Evolutionary conservation across 1,284 basidiomycete species (phyloP).

Genomic region (Mycosarcoma mackinlayi): DNA sequence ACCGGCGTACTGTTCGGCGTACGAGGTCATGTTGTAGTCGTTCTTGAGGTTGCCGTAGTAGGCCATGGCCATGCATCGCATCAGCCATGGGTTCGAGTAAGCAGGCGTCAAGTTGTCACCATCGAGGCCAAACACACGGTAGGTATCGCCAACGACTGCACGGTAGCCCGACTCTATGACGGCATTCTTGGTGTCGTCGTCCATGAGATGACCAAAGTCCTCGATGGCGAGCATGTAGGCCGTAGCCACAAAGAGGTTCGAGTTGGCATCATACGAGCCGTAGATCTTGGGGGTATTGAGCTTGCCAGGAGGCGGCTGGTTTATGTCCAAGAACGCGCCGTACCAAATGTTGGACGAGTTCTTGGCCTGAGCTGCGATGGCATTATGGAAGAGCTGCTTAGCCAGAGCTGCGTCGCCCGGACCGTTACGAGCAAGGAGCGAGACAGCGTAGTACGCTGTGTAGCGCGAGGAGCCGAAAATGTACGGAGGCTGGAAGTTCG

Average conservation of each 20-base stretch:
- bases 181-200: conserved; percentile 15
- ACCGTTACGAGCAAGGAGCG: conserved; percentile 29
- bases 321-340: conserved; percentile 34
- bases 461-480: conserved; percentile 38
- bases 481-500: conserved; percentile 32
- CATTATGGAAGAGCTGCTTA: conserved; percentile 30
- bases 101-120: conserved; percentile 34
- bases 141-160: conserved; percentile 35
- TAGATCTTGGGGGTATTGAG: conserved; percentile 39
- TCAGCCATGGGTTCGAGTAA: conserved; percentile 40
- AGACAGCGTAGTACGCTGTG: conserved; percentile 38
- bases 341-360: conserved; percentile 38
- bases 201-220: conserved; percentile 33
- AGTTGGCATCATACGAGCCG: conserved; percentile 39
- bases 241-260: conserved; percentile 39
- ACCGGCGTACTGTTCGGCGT: conserved; percentile 28
- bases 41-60: conserved; percentile 42
- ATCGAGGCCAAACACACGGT: conserved; percentile 34
- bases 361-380: conserved; percentile 23
- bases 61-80: conserved; percentile 42
- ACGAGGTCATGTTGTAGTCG: conserved; percentile 34
- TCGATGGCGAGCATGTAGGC: conserved; percentile 39
- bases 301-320: conserved; percentile 29
- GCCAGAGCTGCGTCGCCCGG: conserved; percentile 33
- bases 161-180: conserved; percentile 40